A percentile compares a stretch with the other conserved stretches of the same genome.
phyloP scores from a whole-genome alignment of 2,329 filamentous ascomycete species.

The Elsinoe necatrix region DNA sequence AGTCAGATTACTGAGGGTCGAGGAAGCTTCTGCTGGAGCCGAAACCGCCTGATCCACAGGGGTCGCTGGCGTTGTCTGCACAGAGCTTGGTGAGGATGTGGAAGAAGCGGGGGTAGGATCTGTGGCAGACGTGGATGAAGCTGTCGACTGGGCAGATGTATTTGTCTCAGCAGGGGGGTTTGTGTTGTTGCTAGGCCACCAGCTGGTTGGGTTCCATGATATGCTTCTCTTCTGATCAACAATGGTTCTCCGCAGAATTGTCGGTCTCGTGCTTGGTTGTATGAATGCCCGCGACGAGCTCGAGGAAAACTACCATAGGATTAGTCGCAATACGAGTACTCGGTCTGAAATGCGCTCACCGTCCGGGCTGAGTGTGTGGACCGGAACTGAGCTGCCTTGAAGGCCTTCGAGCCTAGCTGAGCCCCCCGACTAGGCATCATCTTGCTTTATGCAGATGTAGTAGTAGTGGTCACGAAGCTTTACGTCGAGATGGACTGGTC shows the following conservation, averaged over 20 bases:
- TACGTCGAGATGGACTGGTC: neutral
- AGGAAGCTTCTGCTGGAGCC: conserved; percentile 19
- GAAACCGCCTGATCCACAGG: conserved; percentile 23
- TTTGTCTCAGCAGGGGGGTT: neutral
- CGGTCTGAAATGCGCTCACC: conserved; percentile 19
- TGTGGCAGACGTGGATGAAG: conserved; percentile 9
- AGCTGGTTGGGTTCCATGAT: conserved; percentile 11
- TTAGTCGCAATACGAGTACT: neutral
- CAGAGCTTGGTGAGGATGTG: neutral
- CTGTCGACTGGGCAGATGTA: neutral
- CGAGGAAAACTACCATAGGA: conserved; percentile 24
- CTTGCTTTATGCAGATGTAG: conserved; percentile 9
- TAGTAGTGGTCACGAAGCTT: neutral
- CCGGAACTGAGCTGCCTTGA: conserved; percentile 21
- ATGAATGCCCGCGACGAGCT: conserved; percentile 17
- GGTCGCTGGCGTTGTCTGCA: conserved; percentile 23
- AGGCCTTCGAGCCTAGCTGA: conserved; percentile 27
- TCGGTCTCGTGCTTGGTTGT: neutral
- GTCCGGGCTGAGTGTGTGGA: conserved; percentile 22
- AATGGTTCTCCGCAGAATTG: neutral
- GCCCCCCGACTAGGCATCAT: conserved; percentile 45
- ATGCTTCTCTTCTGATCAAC: conserved; percentile 12
- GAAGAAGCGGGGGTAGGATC: neutral
- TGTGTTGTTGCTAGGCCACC: conserved; percentile 2
- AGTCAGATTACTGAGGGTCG: conserved; percentile 22